Evolutionary conservation across 257 asterid species (phyloP), one percentile per base, ranked within the genome.

Genomic region (Cordia subcordata): DNA sequence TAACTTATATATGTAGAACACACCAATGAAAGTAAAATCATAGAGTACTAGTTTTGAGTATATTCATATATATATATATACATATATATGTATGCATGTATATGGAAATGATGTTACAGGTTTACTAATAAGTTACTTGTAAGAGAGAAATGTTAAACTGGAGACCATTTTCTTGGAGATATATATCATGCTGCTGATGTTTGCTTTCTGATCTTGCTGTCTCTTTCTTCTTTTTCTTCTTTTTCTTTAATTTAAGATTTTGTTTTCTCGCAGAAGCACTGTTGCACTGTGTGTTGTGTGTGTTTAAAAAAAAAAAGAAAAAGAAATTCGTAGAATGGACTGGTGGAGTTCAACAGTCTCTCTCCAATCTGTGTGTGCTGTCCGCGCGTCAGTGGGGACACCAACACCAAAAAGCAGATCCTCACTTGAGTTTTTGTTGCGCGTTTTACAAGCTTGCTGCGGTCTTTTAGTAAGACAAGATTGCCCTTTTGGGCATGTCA

Each of bases 111-210:
- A 12, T 15, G 45, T 27, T 45, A 56, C 53, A 33, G 6, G 4
- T 27, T 27, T 27, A 44, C 19, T 4, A 57, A 61, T 5, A 37
- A 15, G 54, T 53, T 42, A 45, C 13, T 49, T 50, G 53, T 27
- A 11, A 18, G 69, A 35, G 62, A 49, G 53, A 56, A 50, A 38
- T n/a, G 47, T n/a, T 19, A 63, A 58, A 44, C 13, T n/a, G 74
- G 47, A 27, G 67, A 55, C 66, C 69, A 65, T 63, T 61, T 68
- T 53, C 42, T 49, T 5, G 11, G 17, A 61, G 49, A 49, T 57
- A 44, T 62, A 72, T 50, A n/a, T n/a, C n/a, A n/a, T n/a, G n/a
- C n/a, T n/a, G n/a, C n/a, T n/a, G n/a, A n/a, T n/a, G n/a, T n/a
- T n/a, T n/a, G n/a, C 38, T 61, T 56, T 20, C 57, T 32, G 19